A percentile compares a stretch with the other conserved stretches of the same genome.
Conservation (phyloP, 2,329 filamentous ascomycete species). For the Pestalotiopsis sp. region DNA sequence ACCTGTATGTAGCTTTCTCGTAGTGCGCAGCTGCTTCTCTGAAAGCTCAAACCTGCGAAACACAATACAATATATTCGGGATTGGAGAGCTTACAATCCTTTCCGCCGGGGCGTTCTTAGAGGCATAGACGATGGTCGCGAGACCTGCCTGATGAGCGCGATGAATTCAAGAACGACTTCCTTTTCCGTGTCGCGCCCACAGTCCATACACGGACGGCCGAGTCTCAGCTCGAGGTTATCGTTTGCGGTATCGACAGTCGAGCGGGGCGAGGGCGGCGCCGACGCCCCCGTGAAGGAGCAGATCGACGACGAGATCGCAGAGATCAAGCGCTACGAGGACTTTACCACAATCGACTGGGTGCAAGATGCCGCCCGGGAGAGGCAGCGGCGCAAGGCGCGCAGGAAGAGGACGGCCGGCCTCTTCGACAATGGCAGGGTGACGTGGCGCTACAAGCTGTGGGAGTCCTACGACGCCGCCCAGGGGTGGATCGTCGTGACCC, state of each 20-base stretch:
- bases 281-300: constrained; percentile 61
- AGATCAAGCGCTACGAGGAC: constrained; percentile 98
- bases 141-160: constrained; percentile 25
- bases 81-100: background rate
- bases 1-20: background rate
- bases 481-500: constrained; percentile 94
- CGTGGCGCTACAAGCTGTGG: constrained; percentile 79
- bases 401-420: constrained; percentile 71
- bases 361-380: constrained; percentile 91
- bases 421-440: constrained; percentile 67
- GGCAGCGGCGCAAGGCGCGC: constrained; percentile 75
- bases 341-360: constrained; percentile 99
- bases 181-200: constrained; percentile 47
- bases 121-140: constrained; percentile 36
- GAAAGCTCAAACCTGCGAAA: background rate
- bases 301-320: constrained; percentile 91
- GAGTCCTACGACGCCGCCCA: constrained; percentile 95
- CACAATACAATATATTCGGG: background rate
- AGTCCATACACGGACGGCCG: constrained; percentile 42
- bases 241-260: constrained; percentile 64
- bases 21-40: background rate
- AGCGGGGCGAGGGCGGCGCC: constrained; percentile 59
- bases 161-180: constrained; percentile 57
- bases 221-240: constrained; percentile 67
- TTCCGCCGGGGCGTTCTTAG: background rate